phyloP scores from a whole-genome alignment of 1,284 basidiomycete species.

The Sanghuangporus weigelae region DNA sequence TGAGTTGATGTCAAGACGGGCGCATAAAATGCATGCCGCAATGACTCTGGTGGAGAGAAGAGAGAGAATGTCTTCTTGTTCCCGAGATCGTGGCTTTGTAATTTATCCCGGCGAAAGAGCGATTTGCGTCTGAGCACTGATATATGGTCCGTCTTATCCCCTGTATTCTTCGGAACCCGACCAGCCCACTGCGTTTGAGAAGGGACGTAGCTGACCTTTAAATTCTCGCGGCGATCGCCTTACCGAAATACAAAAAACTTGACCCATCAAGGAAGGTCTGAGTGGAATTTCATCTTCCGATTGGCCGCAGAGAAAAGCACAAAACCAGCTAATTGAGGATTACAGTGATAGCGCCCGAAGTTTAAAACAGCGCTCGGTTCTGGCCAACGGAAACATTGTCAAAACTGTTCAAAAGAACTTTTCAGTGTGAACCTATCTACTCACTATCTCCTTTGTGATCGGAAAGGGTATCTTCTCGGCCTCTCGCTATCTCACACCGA shows the following conservation, averaged over 20 bases:
- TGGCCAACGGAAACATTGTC: not conserved
- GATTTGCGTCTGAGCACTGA: conserved; percentile 3
- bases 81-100: conserved; percentile 13
- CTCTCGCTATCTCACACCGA: conserved; percentile 3
- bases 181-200: not conserved
- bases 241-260: not conserved
- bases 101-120: conserved; percentile 5
- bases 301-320: not conserved
- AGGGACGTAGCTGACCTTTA: conserved; percentile 3
- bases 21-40: not conserved
- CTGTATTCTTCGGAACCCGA: not conserved
- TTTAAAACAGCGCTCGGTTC: not conserved
- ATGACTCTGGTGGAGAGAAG: not conserved
- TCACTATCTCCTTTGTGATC: not conserved
- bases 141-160: conserved; percentile 4
- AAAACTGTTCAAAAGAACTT: not conserved
- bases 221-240: not conserved
- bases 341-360: not conserved
- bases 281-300: not conserved
- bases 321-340: not conserved
- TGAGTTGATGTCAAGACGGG: not conserved
- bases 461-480: not conserved
- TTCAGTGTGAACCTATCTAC: not conserved
- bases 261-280: not conserved
- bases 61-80: conserved; percentile 3